Evolutionary conservation across 345 rosid species (phyloP), one percentile per base, ranked within the genome.

Genomic region (Melaleuca alternifolia): DNA sequence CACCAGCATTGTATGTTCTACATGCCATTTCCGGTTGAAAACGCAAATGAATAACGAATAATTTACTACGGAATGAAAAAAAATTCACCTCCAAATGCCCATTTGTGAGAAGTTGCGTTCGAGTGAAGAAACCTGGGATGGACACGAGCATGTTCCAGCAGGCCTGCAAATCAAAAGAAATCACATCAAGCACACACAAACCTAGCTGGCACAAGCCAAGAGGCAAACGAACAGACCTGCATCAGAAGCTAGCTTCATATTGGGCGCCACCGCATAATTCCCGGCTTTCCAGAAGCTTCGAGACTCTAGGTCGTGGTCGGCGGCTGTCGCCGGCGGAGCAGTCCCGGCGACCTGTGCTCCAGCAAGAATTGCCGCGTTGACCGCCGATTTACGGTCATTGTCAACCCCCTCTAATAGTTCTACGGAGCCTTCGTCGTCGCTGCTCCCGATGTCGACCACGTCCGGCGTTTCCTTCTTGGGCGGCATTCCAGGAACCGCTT

Each of bases 101-200:
- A 96, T 88, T 97, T 97, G 88, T 97, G 99, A 57, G 99, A 97
- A 89, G 99, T 96, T 57, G 99, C 99, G 94, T 97, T 97, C 8
- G 99, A 97, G 86, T 97, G 99, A 84, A 97, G 96, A 92, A 97
- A 96, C 92, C 96, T 96, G 20, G 98, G 99, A 91, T 97, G 98
- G 44, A 97, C 94, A 84, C 99, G 94, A 37, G 99, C 99, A 89
- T 96, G 96, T 90, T 97, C 99, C 91, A 97, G 76, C 84, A 88
- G 53, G 83, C 89, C 99, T 97, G 86, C 46, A 88, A 82, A 65
- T 26, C 51, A 76, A 56, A 79, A 24, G 56, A 61, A 86, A 83
- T 5, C 59, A 59, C 48, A 77, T 48, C 37, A 79, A 65, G 50
- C 57, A 37, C 53, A 37, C 83, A 37, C 48, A 61, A 85, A 79